These are phyloP conservation scores for Ajuga reptans DNA, from an alignment of 305 asterid species.

Conservation along the genomic window DNA sequence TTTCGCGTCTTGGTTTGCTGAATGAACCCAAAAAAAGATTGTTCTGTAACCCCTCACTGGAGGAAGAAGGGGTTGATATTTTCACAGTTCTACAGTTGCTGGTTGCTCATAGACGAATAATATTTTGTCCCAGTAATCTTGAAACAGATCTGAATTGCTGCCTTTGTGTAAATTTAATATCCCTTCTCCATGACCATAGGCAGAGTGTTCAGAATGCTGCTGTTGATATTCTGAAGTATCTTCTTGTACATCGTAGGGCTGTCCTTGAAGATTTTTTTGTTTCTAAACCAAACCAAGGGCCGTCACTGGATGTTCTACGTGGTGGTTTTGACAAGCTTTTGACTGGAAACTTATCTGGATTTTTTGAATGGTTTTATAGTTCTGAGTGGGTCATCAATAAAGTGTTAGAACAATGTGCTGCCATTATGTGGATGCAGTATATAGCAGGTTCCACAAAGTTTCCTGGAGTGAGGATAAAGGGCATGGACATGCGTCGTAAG, in stretches of 20 bases:
- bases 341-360: conserved; percentile 64
- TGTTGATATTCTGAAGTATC: conserved; percentile 86
- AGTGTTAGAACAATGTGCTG: conserved; percentile 86
- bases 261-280: conserved; percentile 91
- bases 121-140: conserved; percentile 90
- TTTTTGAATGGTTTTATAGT: conserved; percentile 75
- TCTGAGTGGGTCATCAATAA: conserved; percentile 59
- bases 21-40: conserved; percentile 60
- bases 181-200: conserved; percentile 76
- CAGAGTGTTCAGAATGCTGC: conserved; percentile 69
- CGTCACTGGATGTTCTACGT: conserved; percentile 65
- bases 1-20: conserved; percentile 73
- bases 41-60: conserved; percentile 35
- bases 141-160: conserved; percentile 92
- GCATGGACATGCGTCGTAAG: conserved; percentile 94
- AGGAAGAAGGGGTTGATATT: conserved; percentile 70
- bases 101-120: conserved; percentile 80
- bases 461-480: conserved; percentile 92
- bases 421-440: conserved; percentile 95
- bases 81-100: conserved; percentile 73
- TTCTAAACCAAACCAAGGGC: conserved; percentile 85
- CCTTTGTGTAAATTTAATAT: conserved; percentile 75
- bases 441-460: conserved; percentile 87
- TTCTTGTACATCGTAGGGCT: conserved; percentile 86
- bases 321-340: conserved; percentile 95